phyloP scores from a whole-genome alignment of 768 basidiomycete species.

The Sarcomyxa edulis region DNA sequence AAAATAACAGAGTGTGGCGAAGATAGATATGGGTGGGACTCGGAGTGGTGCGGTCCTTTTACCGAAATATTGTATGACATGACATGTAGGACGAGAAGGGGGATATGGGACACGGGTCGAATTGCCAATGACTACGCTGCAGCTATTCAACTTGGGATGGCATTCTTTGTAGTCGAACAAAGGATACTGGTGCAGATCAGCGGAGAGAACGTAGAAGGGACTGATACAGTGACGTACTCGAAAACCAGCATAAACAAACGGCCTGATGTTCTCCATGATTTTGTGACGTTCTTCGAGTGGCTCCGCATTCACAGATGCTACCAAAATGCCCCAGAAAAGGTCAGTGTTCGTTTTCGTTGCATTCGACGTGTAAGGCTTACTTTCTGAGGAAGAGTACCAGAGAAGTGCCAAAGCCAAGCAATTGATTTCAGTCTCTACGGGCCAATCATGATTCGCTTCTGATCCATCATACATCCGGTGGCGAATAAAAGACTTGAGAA shows the following conservation, averaged over 20 bases:
- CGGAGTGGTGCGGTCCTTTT: slow-evolving; percentile 19
- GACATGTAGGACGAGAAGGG: slow-evolving; percentile 21
- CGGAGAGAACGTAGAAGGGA: slow-evolving; percentile 7
- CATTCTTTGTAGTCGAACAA: slow-evolving; percentile 34
- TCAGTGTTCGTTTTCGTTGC: too few relatives aligned
- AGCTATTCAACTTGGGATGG: slow-evolving; percentile 21
- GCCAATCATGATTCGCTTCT: slow-evolving; percentile 40
- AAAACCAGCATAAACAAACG: slow-evolving; percentile 45
- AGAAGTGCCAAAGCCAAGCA: slow-evolving; percentile 41
- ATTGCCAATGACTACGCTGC: too few relatives aligned
- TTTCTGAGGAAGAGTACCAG: slow-evolving; percentile 39
- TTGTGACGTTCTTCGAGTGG: slow-evolving; percentile 22
- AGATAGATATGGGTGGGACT: slow-evolving; percentile 39
- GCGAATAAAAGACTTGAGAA: slow-evolving; percentile 35
- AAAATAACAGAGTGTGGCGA: slow-evolving; percentile 45
- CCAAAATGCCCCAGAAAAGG: slow-evolving; percentile 4
- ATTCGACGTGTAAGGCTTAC: slow-evolving; percentile 25
- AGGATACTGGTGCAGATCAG: slow-evolving; percentile 30
- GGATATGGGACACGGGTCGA: too few relatives aligned
- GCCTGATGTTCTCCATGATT: slow-evolving; percentile 31
- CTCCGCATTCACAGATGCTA: slow-evolving; percentile 30
- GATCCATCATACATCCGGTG: slow-evolving; percentile 32
- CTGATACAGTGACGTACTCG: slow-evolving; percentile 29
- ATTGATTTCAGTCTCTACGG: slow-evolving; percentile 37
- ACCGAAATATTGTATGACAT: slow-evolving; percentile 40